These are phyloP conservation scores for Annulohypoxylon nitens DNA, from an alignment of 495 filamentous ascomycete genomes.

Conservation along the genomic window DNA sequence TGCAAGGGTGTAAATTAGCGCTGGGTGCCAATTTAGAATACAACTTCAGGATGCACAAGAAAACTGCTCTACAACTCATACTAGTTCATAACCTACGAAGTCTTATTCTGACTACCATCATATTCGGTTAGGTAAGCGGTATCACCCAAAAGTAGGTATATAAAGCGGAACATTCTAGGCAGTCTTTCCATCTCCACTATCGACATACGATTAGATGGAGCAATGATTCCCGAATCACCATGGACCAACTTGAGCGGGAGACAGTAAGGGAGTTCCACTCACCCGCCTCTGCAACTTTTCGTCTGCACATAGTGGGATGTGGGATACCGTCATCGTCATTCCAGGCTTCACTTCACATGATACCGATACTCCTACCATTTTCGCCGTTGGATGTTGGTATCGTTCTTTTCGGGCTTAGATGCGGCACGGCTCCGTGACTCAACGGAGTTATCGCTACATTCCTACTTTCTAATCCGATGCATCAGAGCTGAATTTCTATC, in stretches of 20 bases:
- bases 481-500: no score
- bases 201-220: background rate
- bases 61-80: background rate
- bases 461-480: no score
- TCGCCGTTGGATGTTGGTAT: no score
- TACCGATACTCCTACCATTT: no score
- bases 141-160: background rate
- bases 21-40: background rate
- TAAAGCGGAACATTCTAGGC: background rate
- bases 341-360: no score
- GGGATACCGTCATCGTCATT: no score
- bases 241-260: no score
- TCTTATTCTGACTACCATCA: background rate
- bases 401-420: no score
- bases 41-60: background rate
- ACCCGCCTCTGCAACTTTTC: background rate
- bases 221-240: background rate
- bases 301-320: background rate
- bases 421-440: no score
- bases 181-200: background rate
- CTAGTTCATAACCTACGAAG: background rate
- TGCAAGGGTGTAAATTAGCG: background rate
- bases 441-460: no score
- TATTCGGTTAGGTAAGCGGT: background rate
- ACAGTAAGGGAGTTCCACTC: background rate